Conservation (phyloP, 495 filamentous ascomycete genomes). For the Choiromyces venosus region DNA sequence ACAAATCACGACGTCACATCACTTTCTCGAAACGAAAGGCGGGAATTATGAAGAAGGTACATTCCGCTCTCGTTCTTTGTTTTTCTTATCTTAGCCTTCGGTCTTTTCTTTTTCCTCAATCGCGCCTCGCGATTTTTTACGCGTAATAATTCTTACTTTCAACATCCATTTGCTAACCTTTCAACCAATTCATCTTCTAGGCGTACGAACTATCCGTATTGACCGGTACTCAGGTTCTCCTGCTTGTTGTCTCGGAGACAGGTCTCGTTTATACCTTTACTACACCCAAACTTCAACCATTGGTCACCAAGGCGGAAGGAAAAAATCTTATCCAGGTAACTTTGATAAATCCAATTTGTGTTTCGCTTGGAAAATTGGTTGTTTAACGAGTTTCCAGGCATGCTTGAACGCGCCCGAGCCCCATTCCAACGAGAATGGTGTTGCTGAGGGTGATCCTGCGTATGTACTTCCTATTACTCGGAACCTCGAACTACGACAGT, state of each 20-base stretch:
- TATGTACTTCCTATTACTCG: constrained; percentile 20
- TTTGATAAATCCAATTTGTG: constrained; percentile 6
- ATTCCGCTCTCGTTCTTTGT: constrained; percentile 38
- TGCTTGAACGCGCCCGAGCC: constrained; percentile 96
- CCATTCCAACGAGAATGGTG: constrained; percentile 78
- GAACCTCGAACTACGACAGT: background rate
- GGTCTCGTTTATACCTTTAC: constrained; percentile 99
- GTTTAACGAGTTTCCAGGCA: constrained; percentile 54
- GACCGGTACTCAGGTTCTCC: constrained; percentile 93
- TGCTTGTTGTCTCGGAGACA: constrained; percentile 97
- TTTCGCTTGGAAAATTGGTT: constrained; percentile 14
- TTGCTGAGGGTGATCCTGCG: constrained; percentile 60
- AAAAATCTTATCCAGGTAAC: constrained; percentile 99
- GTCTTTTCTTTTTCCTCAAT: constrained; percentile 9
- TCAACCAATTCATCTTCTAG: constrained; percentile 48
- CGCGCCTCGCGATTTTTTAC: constrained; percentile 34
- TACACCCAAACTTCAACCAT: constrained; percentile 95
- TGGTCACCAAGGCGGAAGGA: constrained; percentile 98
- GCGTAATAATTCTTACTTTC: constrained; percentile 14
- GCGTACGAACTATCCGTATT: constrained; percentile 97
- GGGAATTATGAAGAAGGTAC: constrained; percentile 99
- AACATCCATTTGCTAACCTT: constrained; percentile 38
- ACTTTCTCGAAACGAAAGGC: constrained; percentile 99
- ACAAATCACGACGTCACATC: constrained; percentile 99
- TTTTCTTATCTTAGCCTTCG: background rate